These are phyloP conservation scores for Amesomyces nigricolor DNA, from an alignment of 2,329 filamentous ascomycete genomes.

Conservation along the genomic window DNA sequence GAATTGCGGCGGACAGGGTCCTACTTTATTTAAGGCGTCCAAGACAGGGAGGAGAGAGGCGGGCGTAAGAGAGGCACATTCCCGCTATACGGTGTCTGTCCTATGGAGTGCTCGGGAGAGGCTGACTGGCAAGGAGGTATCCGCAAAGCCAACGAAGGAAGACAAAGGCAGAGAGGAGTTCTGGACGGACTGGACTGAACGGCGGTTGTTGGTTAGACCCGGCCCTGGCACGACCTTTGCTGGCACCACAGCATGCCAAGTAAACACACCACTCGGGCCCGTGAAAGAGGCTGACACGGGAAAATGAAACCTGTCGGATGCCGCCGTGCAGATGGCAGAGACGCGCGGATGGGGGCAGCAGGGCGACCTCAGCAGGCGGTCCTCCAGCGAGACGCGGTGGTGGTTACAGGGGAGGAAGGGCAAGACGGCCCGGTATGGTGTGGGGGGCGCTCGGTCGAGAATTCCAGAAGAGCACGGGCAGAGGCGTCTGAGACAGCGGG, in stretches of 20 bases:
- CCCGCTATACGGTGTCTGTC: constrained; percentile 11
- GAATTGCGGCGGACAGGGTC: constrained; percentile 4
- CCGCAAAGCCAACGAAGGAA: constrained; percentile 6
- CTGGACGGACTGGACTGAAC: background rate
- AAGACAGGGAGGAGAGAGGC: background rate
- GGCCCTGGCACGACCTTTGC: constrained; percentile 4
- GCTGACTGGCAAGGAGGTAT: background rate
- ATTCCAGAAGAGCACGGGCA: constrained; percentile 2
- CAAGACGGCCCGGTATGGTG: background rate
- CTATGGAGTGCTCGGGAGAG: too few species aligned
- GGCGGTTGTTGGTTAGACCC: constrained; percentile 4
- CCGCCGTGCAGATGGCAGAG: constrained; percentile 11
- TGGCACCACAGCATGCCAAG: constrained; percentile 15
- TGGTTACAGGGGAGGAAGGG: background rate
- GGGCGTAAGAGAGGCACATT: constrained; percentile 12
- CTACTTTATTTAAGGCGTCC: constrained; percentile 26
- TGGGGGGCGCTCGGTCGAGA: background rate
- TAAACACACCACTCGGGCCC: constrained; percentile 21
- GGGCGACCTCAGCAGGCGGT: background rate
- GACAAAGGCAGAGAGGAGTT: background rate
- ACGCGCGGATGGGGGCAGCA: constrained; percentile 6
- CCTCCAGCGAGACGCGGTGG: background rate
- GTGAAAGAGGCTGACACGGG: constrained; percentile 23
- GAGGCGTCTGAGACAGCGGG: constrained; percentile 9
- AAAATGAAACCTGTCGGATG: constrained; percentile 26